These are phyloP conservation scores for Emergomyces pasteurianus DNA, from an alignment of 2,329 filamentous ascomycete genomes.

Conservation along the genomic window DNA sequence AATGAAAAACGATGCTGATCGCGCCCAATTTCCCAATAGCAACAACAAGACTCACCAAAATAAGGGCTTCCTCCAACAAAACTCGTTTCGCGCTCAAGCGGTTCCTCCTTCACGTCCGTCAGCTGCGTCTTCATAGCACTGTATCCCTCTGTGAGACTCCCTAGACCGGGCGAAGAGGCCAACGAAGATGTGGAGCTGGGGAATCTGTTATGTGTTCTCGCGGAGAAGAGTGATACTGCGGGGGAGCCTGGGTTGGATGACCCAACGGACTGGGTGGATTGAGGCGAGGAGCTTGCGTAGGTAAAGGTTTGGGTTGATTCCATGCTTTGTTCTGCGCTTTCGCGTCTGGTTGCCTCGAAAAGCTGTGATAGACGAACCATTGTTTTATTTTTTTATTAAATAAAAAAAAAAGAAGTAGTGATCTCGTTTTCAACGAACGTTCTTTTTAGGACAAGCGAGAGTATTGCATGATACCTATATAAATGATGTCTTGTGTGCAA, in stretches of 20 bases:
- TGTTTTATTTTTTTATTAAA: no score
- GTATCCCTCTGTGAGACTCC: slow-evolving; percentile 36
- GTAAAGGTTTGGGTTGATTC: slow-evolving; percentile 8
- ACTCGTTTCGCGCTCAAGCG: slow-evolving; percentile 51
- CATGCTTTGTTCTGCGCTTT: slow-evolving; percentile 18
- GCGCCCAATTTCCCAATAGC: not conserved
- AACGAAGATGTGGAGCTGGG: slow-evolving; percentile 68
- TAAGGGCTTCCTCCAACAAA: slow-evolving; percentile 49
- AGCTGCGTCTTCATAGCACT: slow-evolving; percentile 52
- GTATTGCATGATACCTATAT: not conserved
- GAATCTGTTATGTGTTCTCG: slow-evolving; percentile 26
- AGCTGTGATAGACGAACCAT: slow-evolving; percentile 27
- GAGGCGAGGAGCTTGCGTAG: slow-evolving; percentile 8
- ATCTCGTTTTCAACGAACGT: not conserved
- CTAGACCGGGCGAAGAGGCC: slow-evolving; percentile 45
- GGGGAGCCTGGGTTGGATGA: slow-evolving; percentile 30
- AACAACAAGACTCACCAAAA: slow-evolving; percentile 51
- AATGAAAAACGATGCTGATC: slow-evolving; percentile 6
- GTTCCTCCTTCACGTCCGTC: slow-evolving; percentile 76
- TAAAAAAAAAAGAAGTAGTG: not conserved
- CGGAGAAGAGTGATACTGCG: slow-evolving; percentile 29
- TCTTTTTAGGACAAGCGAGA: not conserved
- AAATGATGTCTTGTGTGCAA: not conserved
- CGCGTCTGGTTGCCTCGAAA: slow-evolving; percentile 22
- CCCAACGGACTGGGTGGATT: slow-evolving; percentile 22